phyloP scores from a whole-genome alignment of 2,329 filamentous ascomycete genomes.

The Dothistroma pini region DNA sequence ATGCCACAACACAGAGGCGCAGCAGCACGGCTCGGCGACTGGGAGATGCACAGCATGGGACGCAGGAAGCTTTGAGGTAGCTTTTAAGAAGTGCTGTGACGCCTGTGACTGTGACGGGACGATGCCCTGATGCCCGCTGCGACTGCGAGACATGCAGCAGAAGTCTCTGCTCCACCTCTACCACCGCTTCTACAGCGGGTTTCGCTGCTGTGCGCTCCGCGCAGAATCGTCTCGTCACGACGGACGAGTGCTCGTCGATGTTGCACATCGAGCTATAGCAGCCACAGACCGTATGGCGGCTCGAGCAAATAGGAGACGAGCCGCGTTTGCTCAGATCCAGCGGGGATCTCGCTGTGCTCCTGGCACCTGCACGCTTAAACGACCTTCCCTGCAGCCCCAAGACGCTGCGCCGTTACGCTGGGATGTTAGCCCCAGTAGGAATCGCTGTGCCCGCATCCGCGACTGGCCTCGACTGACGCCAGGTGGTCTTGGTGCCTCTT shows the following conservation, averaged over 20 bases:
- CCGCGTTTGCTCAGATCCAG: slow-evolving; percentile 5
- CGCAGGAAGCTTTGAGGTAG: slow-evolving; percentile 1
- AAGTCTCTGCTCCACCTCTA: not conserved
- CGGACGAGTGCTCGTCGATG: slow-evolving; percentile 5
- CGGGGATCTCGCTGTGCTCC: not conserved
- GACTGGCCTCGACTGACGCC: not conserved
- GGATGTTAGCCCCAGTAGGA: slow-evolving; percentile 3
- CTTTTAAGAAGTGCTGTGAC: not conserved
- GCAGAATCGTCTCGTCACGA: not conserved
- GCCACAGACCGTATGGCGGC: slow-evolving; percentile 10
- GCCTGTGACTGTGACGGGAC: not conserved
- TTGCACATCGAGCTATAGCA: slow-evolving; percentile 8
- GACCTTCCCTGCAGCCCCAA: not conserved
- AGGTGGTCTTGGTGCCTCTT: not conserved
- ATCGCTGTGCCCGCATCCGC: slow-evolving; percentile 5
- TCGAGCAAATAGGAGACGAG: slow-evolving; percentile 14
- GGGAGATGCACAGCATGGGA: not conserved
- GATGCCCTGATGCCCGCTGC: not conserved
- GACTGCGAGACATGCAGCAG: not conserved
- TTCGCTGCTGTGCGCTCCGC: not conserved
- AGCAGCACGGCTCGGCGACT: slow-evolving; percentile 4
- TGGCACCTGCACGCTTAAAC: not conserved
- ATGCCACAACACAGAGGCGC: slow-evolving; percentile 5
- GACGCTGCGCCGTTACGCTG: slow-evolving; percentile 6
- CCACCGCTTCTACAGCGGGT: no score